These are phyloP conservation scores for Diaporthe humulicola DNA, from an alignment of 2,329 filamentous ascomycete genomes.

Conservation along the genomic window DNA sequence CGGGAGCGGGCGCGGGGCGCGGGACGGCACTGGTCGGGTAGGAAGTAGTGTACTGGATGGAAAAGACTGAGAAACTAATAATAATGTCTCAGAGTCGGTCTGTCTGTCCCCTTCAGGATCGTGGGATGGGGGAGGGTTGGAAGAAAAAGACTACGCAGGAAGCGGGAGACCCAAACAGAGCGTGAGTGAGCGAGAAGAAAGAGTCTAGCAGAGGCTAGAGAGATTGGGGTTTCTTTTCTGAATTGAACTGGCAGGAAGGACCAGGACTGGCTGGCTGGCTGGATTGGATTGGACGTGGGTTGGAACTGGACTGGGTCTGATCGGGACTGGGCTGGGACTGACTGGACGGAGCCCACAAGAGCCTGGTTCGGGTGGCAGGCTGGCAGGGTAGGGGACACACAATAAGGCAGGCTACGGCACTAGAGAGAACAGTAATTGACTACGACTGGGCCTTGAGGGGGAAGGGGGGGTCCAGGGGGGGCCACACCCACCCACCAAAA, in stretches of 20 bases:
- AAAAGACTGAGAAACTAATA: conserved; percentile 31
- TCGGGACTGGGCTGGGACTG: conserved; percentile 13
- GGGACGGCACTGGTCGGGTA: conserved; percentile 26
- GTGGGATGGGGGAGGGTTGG: conserved; percentile 1
- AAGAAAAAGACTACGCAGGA: conserved; percentile 30
- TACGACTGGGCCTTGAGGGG: not conserved
- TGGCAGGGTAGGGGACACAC: not conserved
- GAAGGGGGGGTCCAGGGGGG: not conserved
- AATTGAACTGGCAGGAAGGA: conserved; percentile 21
- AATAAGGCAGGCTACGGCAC: conserved; percentile 9
- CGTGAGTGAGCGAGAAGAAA: conserved; percentile 32
- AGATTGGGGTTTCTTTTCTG: conserved; percentile 33
- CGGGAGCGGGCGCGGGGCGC: not conserved
- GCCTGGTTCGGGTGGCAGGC: conserved; percentile 12
- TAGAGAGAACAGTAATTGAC: not conserved
- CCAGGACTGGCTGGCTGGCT: not conserved
- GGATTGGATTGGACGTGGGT: conserved; percentile 3
- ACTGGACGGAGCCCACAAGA: conserved; percentile 9
- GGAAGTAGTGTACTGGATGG: conserved; percentile 17
- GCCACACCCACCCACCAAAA: not conserved
- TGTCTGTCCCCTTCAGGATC: conserved; percentile 23
- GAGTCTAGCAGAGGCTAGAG: conserved; percentile 33
- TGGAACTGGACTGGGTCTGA: conserved; percentile 6
- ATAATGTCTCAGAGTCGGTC: conserved; percentile 26
- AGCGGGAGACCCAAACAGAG: conserved; percentile 19